Base-by-base conservation (phyloP, 345 rosid genomes). In the Dipteronia dyeriana region DNA sequence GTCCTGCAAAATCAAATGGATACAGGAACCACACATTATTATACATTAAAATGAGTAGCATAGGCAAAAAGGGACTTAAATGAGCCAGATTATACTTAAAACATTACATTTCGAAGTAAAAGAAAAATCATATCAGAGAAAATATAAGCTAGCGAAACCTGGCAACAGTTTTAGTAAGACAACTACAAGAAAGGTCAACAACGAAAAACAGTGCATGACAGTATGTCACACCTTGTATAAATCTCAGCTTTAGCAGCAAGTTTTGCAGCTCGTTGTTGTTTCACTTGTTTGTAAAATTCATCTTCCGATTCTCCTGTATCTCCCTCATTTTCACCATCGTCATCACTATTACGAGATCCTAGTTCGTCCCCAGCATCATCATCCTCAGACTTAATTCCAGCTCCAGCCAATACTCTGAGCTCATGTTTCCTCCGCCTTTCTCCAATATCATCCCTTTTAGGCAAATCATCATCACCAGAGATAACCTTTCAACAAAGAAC, bases 351-450 rank as follows among this genome's bases (percentile, higher is more conserved):
- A 78, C 63, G 60, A 54, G 13, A 68, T 60, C 34, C 84, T 16
- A 69, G 75, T 69, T 85, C 87, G 43, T 78, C 80, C 47, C 61
- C 84, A 79, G 54, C 86, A 68, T 87, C 86, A 68, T 87, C 95
- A 83, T 87, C 93, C 75, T 86, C 90, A 31, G 92, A 83, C 78
- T 68, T 81, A 65, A 95, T 80, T 81, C 96, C 95, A 79, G 98
- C 98, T 74, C 86, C 87, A 54, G 94, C 90, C 82, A 95, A 84
- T 68, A 93, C 94, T 83, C 88, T 85, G 41, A 93, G 88, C 83
- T 95, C 99, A 79, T 87, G 88, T 77, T 91, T 91, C 85, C 94
- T 90, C 81, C 98, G 90, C 81, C 98, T 86, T 84, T 93, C 98
- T 78, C 99, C 99, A 76, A 95, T 91, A 79, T 95, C 98, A 85